Percentiles rank a stretch among this genome's conserved stretches.
These are phyloP conservation scores for Nemania sp. DNA, from an alignment of 2,329 filamentous ascomycete species.

Conservation along the genomic window DNA sequence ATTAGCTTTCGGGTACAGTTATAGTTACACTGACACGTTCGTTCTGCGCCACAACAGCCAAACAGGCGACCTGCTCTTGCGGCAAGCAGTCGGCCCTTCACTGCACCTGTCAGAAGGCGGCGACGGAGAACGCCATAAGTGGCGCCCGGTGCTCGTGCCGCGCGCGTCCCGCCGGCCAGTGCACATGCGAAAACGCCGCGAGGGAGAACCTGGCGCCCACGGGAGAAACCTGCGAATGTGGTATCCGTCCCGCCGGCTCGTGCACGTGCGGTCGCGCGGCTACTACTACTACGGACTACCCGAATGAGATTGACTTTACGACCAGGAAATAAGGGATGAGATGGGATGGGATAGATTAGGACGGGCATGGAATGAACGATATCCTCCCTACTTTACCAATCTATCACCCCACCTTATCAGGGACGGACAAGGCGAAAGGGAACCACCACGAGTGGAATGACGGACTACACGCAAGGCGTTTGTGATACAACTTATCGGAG, in stretches of 20 bases:
- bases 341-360: too few species aligned
- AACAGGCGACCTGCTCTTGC: constrained; percentile 80
- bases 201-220: constrained; percentile 68
- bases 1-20: too few species aligned
- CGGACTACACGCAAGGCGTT: constrained; percentile 13
- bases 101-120: constrained; percentile 81
- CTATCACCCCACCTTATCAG: neutral
- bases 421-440: neutral
- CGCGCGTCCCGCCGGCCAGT: constrained; percentile 76
- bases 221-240: constrained; percentile 75
- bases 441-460: constrained; percentile 16
- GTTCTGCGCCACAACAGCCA: constrained; percentile 47
- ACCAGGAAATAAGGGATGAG: constrained; percentile 56
- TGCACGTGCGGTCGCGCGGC: constrained; percentile 82
- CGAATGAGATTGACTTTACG: constrained; percentile 87
- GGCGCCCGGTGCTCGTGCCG: constrained; percentile 84
- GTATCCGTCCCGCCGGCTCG: constrained; percentile 69
- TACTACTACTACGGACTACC: constrained; percentile 62
- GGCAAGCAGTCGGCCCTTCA: constrained; percentile 84
- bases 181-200: constrained; percentile 76
- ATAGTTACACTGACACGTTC: neutral
- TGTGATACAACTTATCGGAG: neutral
- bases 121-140: constrained; percentile 72
- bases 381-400: too few species aligned
- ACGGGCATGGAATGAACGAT: neutral